A percentile compares a stretch with the other conserved stretches of the same genome.
Evolutionary conservation across 192 early-diverging fungal species (phyloP).

Genomic region (Backusella circina): DNA sequence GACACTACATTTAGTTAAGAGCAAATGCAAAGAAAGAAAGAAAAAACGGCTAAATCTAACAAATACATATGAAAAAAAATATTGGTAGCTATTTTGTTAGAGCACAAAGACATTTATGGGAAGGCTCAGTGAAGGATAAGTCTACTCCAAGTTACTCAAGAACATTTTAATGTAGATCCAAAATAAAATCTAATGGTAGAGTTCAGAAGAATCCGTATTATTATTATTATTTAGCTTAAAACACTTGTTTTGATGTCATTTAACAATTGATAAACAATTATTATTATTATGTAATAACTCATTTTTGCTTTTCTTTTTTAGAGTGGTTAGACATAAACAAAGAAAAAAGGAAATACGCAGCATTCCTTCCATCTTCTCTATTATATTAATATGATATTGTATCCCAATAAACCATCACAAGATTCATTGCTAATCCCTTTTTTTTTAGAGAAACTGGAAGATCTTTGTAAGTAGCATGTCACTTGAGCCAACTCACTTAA

Average conservation of each 20-base stretch:
- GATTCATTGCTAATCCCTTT: not conserved
- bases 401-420: not conserved
- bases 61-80: not conserved
- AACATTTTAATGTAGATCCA: not conserved
- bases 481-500: not conserved
- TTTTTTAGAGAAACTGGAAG: not conserved
- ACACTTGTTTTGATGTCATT: not conserved
- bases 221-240: not conserved
- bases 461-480: not conserved
- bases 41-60: not conserved
- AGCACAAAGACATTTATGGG: not conserved
- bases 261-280: not conserved
- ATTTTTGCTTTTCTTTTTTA: not conserved
- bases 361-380: not conserved
- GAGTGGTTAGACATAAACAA: not conserved
- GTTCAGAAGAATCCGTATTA: not conserved
- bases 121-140: not conserved
- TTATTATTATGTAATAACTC: not conserved
- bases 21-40: not conserved
- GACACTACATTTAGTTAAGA: not conserved
- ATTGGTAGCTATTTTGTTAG: not conserved
- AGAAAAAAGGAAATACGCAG: not conserved
- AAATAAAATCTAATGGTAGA: not conserved
- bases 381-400: not conserved
- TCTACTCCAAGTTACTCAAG: not conserved